These are phyloP conservation scores for Didymella glomerata DNA, from an alignment of 2,329 filamentous ascomycete genomes.

Conservation along the genomic window DNA sequence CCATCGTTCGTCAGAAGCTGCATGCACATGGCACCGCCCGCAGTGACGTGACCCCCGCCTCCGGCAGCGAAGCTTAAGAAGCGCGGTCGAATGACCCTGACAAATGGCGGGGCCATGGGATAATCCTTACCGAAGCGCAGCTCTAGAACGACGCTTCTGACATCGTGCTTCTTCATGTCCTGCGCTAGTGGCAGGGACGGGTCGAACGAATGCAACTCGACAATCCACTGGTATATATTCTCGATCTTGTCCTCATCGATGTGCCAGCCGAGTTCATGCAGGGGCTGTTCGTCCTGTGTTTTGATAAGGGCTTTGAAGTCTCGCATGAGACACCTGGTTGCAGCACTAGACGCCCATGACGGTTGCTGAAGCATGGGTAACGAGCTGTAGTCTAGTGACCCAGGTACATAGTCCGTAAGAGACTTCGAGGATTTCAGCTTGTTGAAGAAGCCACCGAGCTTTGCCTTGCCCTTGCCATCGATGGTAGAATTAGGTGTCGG, in stretches of 20 bases:
- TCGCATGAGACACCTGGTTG: conserved; percentile 69
- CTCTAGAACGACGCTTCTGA: conserved; percentile 79
- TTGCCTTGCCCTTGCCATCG: conserved; percentile 41
- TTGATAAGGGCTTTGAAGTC: conserved; percentile 72
- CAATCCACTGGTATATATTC: conserved; percentile 90
- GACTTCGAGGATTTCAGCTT: conserved; percentile 37
- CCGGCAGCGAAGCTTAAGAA: conserved; percentile 76
- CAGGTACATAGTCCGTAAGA: conserved; percentile 72
- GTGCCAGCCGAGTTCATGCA: conserved; percentile 82
- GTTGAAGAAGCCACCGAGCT: conserved; percentile 32
- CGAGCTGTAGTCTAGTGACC: conserved; percentile 66
- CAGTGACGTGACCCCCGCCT: conserved; percentile 86
- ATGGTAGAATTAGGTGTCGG: conserved; percentile 39
- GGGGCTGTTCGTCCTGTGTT: conserved; percentile 67
- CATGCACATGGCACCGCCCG: conserved; percentile 85
- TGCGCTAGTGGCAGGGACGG: conserved; percentile 70
- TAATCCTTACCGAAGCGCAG: conserved; percentile 80
- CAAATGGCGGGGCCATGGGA: conserved; percentile 82
- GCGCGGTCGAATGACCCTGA: conserved; percentile 81
- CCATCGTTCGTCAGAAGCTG: conserved; percentile 81
- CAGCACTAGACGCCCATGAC: conserved; percentile 67
- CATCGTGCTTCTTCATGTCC: conserved; percentile 72
- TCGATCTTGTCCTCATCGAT: conserved; percentile 71
- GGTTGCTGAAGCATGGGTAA: conserved; percentile 73
- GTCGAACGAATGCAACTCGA: conserved; percentile 87